phyloP scores from a whole-genome alignment of 176 grass and related monocot species.

The Bonia amplexicaulis region DNA sequence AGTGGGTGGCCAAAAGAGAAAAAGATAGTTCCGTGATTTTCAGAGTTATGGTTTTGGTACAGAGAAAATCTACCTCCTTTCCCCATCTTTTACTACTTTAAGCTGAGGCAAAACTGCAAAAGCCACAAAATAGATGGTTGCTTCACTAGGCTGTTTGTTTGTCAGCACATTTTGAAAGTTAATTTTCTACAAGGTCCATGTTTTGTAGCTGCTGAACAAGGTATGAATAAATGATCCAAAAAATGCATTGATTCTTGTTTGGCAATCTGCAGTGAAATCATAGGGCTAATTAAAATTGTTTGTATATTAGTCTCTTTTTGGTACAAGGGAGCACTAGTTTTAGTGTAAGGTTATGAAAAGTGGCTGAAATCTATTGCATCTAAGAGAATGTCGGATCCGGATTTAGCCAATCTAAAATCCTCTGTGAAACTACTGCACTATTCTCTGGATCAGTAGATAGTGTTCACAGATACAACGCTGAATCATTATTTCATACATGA shows the following conservation, averaged over 20 bases:
- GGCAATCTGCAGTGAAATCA: background rate
- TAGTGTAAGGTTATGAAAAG: background rate
- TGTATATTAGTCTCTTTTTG: background rate
- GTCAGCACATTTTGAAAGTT: background rate
- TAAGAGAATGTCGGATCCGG: background rate
- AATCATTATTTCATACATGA: too few species aligned
- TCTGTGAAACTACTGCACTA: too few species aligned
- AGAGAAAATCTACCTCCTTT: background rate
- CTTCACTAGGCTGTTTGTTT: conserved; percentile 1
- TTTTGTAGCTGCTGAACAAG: background rate
- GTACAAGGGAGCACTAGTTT: background rate
- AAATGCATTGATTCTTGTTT: background rate
- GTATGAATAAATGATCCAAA: background rate
- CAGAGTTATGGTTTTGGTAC: background rate
- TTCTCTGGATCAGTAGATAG: too few species aligned
- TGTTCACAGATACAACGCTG: too few species aligned
- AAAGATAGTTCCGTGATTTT: background rate
- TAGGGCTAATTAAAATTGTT: background rate
- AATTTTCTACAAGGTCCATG: background rate
- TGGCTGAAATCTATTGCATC: background rate
- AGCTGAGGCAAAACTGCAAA: background rate
- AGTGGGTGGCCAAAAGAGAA: background rate
- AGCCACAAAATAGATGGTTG: background rate
- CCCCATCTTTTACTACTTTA: background rate
- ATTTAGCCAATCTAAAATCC: too few species aligned